Conservation (phyloP, 2,329 filamentous ascomycete genomes). For the Exophiala mesophila region DNA sequence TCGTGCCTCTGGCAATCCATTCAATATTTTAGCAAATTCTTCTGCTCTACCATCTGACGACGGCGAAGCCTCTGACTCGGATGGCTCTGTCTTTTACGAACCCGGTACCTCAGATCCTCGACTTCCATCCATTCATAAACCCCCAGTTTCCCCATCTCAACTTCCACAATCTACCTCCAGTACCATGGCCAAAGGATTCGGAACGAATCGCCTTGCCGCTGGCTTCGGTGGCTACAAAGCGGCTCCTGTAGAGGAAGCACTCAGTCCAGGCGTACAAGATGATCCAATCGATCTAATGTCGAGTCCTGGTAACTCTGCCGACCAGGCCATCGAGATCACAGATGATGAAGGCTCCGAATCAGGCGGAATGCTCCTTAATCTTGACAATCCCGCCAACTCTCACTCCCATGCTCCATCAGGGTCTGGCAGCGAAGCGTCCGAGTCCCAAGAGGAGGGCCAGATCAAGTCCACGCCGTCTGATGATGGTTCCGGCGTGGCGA, state of each 20-base stretch:
- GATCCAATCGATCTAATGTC: not conserved
- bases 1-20: too few relatives aligned
- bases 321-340: conserved; percentile 27
- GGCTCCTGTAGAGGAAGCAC: not conserved
- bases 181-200: conserved; percentile 9
- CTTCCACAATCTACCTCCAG: not conserved
- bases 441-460: conserved; percentile 1
- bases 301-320: conserved; percentile 6
- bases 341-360: conserved; percentile 31
- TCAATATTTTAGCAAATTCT: too few relatives aligned
- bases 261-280: not conserved
- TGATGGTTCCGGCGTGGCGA: too few relatives aligned
- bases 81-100: too few relatives aligned
- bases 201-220: conserved; percentile 24
- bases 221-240: conserved; percentile 13
- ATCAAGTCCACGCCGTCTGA: not conserved
- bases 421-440: conserved; percentile 7
- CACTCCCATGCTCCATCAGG: conserved; percentile 12
- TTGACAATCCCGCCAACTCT: conserved; percentile 27
- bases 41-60: too few relatives aligned
- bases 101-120: too few relatives aligned
- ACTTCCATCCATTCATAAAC: too few relatives aligned
- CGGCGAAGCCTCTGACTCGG: too few relatives aligned
- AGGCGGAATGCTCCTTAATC: conserved; percentile 40
- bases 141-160: too few relatives aligned